These are phyloP conservation scores for Camelina neglecta DNA, from an alignment of 345 rosid species.

Conservation along the genomic window DNA sequence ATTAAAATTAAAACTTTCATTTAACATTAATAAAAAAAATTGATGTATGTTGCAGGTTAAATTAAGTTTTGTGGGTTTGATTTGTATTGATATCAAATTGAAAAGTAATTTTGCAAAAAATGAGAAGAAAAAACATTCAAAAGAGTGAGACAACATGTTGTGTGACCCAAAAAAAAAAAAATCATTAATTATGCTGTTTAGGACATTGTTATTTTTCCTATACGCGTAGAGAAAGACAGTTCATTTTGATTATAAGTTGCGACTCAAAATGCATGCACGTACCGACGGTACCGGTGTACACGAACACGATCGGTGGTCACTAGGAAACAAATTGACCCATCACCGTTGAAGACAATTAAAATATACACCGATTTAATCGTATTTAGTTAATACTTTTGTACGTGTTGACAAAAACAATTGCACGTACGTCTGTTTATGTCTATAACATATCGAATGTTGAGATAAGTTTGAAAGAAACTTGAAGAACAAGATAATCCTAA, in stretches of 20 bases:
- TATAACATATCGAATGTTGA: not conserved
- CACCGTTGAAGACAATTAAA: not conserved
- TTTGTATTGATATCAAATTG: no score
- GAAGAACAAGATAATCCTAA: no score
- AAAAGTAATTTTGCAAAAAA: not conserved
- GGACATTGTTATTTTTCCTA: slow-evolving; percentile 16
- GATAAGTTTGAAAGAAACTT: no score
- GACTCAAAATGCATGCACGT: slow-evolving; percentile 38
- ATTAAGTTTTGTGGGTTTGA: no score
- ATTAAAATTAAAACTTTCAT: no score
- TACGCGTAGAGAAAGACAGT: slow-evolving; percentile 37
- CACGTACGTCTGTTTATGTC: not conserved
- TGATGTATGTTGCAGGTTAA: no score
- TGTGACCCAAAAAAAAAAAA: not conserved
- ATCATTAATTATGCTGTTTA: slow-evolving; percentile 15
- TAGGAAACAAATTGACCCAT: slow-evolving; percentile 27
- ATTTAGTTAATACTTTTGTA: not conserved
- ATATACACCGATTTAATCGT: slow-evolving; percentile 38
- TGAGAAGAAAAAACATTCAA: not conserved
- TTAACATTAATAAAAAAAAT: no score
- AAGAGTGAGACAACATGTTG: not conserved
- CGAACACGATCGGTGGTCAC: slow-evolving; percentile 32
- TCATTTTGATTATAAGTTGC: slow-evolving; percentile 23
- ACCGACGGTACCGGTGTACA: slow-evolving; percentile 8
- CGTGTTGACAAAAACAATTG: not conserved